Base-by-base conservation (phyloP, 2,329 filamentous ascomycete genomes). In the Trichoderma sp. region DNA sequence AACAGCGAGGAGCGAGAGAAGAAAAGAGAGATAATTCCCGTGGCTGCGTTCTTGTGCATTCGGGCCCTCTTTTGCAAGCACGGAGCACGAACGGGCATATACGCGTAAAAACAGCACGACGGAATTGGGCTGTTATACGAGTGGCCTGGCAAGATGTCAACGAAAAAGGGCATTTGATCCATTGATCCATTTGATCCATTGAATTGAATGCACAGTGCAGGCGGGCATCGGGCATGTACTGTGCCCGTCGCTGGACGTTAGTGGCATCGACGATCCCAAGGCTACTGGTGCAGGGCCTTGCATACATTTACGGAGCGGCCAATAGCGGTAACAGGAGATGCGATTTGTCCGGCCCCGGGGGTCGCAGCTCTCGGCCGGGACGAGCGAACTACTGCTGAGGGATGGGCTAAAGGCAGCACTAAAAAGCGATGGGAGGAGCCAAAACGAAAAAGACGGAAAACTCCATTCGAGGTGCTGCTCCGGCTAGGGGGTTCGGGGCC, bases 351-450 rank as follows among this genome's bases (percentile, higher is more conserved):
- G 64, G 53, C 64, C 47, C 64, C 50, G 64, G 50, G 6, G 6
- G 50, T n/a, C 8, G 30, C 47, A 67, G 47, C 64, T 57, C 50
- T 67, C 64, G 64, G 64, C 64, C 64, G 64, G 64, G 64, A 67
- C 20, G 30, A 66, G 47, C 47, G 47, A 66, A 55, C n/a, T 32
- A 32, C 36, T 20, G 34, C 34, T 9, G 30, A 55, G 55, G 55
- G 34, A 63, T 39, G 36, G 36, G 43, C 61, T 47, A 47, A 47
- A n/a, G 43, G 17, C 43, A 47, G 43, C 43, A 47, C 43, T 47
- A 47, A 47, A 47, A 15, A 15, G 43, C 43, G 17, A 47, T n/a
- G 43, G 43, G 43, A 47, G 43, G 36, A 17, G 34, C 59, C 39
- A 63, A 47, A 63, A 32, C 34, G 34, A 36, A 36, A 36, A 36